phyloP scores from a whole-genome alignment of 106 monocot species.

The Iris macrosiphon region DNA sequence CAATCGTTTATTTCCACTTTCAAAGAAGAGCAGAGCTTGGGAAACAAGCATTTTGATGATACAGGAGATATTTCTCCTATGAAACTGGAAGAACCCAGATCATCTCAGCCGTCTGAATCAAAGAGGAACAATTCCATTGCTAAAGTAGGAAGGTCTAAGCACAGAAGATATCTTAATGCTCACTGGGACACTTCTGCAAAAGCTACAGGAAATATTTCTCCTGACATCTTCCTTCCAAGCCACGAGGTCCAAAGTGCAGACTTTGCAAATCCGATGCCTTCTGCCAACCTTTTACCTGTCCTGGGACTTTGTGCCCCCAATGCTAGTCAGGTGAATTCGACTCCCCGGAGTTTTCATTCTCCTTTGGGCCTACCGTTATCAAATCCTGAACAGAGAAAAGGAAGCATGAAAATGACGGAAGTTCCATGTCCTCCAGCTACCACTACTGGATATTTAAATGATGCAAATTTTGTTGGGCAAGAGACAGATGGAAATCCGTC shows the following conservation, averaged over 20 bases:
- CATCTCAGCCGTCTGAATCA: slow-evolving; percentile 18
- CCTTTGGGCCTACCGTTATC: slow-evolving; percentile 6
- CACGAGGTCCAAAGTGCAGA: slow-evolving; percentile 18
- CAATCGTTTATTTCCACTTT: slow-evolving; percentile 5
- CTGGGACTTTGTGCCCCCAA: slow-evolving; percentile 84
- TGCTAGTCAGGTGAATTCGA: slow-evolving; percentile 30
- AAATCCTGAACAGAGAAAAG: slow-evolving; percentile 30
- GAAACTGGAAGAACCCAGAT: slow-evolving; percentile 19
- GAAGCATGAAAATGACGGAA: slow-evolving; percentile 14
- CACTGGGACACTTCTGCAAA: slow-evolving; percentile 34
- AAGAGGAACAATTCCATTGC: slow-evolving; percentile 8
- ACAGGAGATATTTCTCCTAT: slow-evolving; percentile 10
- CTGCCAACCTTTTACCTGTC: slow-evolving; percentile 48
- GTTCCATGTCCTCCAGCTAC: slow-evolving; percentile 20
- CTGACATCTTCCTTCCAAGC: slow-evolving; percentile 33
- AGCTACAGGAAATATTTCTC: slow-evolving; percentile 17
- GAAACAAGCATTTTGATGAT: slow-evolving; percentile 10
- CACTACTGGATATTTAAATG: slow-evolving; percentile 15
- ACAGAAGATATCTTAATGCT: slow-evolving; percentile 23
- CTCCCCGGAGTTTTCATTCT: slow-evolving; percentile 16
- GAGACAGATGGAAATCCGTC: slow-evolving; percentile 4
- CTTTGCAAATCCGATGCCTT: slow-evolving; percentile 18
- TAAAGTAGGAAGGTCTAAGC: slow-evolving; percentile 19
- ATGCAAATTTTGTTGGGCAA: slow-evolving; percentile 9
- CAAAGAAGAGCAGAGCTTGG: slow-evolving; percentile 9